phyloP scores from a whole-genome alignment of 129 eudicot species.

The Escallonia rubra region DNA sequence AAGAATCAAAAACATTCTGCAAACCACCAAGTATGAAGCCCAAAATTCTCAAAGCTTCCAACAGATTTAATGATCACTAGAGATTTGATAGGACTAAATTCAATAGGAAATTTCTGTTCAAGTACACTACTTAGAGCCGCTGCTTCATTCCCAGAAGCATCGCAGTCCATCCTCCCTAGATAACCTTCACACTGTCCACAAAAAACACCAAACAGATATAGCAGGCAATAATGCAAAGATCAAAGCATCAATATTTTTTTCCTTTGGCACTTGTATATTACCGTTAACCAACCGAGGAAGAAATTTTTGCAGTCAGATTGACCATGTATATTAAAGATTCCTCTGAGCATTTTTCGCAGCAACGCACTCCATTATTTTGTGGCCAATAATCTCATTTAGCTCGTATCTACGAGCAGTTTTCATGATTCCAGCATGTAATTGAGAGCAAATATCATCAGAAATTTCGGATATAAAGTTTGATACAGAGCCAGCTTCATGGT shows the following conservation, averaged over 20 bases:
- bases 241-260: background rate
- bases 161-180: constrained; percentile 8
- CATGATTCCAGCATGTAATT: constrained; percentile 78
- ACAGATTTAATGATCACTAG: constrained; percentile 37
- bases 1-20: constrained; percentile 48
- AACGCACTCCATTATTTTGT: constrained; percentile 44
- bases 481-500: constrained; percentile 16
- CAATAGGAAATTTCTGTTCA: constrained; percentile 7
- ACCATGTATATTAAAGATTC: constrained; percentile 31
- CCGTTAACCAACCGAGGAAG: constrained; percentile 38
- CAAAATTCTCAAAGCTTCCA: constrained; percentile 55
- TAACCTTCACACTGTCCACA: constrained; percentile 15
- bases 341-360: constrained; percentile 52
- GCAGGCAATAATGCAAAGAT: constrained; percentile 1
- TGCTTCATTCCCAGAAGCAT: constrained; percentile 29
- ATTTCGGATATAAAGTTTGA: constrained; percentile 38
- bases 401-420: constrained; percentile 70
- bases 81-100: constrained; percentile 9
- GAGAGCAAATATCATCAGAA: constrained; percentile 72
- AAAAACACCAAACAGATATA: constrained; percentile 13
- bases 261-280: constrained; percentile 11
- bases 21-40: constrained; percentile 25
- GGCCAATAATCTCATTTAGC: constrained; percentile 79
- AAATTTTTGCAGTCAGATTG: constrained; percentile 23
- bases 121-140: constrained; percentile 20